Conservation (phyloP, 1,139 yeast species). For the Suhomyces maxii region DNA sequence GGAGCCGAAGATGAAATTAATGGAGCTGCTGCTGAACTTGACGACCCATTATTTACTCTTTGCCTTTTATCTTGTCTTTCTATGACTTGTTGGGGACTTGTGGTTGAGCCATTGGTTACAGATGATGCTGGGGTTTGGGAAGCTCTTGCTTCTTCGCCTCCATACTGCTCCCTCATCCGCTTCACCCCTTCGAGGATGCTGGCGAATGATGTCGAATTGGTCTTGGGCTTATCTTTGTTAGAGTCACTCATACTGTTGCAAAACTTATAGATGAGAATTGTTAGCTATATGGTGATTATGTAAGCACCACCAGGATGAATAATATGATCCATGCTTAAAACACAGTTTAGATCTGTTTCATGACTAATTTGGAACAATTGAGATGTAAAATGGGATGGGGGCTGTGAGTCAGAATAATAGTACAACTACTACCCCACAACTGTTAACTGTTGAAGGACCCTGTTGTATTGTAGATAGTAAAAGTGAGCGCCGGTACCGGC, state of each 20-base stretch:
- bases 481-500: slow-evolving; percentile 8
- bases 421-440: no score
- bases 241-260: background rate
- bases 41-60: background rate
- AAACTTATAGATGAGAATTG: background rate
- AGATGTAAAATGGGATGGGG: background rate
- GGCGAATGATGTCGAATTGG: slow-evolving; percentile 59
- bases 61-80: background rate
- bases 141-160: slow-evolving; percentile 7
- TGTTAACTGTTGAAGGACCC: no score
- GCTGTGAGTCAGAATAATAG: background rate
- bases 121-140: background rate
- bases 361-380: no score
- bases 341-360: no score
- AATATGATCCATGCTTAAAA: no score
- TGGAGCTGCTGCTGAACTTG: background rate
- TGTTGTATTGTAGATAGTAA: no score
- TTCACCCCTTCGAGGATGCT: slow-evolving; percentile 64
- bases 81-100: background rate
- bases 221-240: slow-evolving; percentile 1
- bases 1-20: background rate
- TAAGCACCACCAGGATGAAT: background rate
- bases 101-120: background rate
- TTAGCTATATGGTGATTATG: background rate
- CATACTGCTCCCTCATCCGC: slow-evolving; percentile 43